Evolutionary conservation across 106 monocot species (phyloP).

Genomic region (Apostasia shenzhenica): DNA sequence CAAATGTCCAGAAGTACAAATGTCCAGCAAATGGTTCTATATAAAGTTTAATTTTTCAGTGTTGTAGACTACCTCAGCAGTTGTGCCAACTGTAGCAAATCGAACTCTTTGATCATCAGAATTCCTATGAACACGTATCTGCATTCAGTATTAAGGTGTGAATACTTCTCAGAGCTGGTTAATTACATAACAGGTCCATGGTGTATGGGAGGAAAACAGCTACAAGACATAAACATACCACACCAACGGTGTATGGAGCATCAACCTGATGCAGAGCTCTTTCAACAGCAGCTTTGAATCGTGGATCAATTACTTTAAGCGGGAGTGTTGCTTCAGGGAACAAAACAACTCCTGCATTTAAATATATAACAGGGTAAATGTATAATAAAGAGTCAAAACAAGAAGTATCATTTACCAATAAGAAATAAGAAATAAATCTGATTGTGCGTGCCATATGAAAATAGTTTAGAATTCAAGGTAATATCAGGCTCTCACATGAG

Average conservation of each 20-base stretch:
- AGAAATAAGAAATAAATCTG: too few species aligned
- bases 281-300: conserved; percentile 57
- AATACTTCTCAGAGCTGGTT: neutral
- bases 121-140: conserved; percentile 48
- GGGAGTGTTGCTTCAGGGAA: conserved; percentile 87
- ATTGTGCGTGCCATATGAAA: too few species aligned
- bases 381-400: too few species aligned
- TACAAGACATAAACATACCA: conserved; percentile 47
- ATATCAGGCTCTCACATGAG: too few species aligned
- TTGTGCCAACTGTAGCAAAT: conserved; percentile 39
- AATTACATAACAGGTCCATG: neutral
- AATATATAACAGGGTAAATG: neutral
- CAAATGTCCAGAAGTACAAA: too few species aligned
- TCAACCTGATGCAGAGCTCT: conserved; percentile 63
- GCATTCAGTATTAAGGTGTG: neutral
- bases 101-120: conserved; percentile 18
- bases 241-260: conserved; percentile 68
- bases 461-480: too few species aligned
- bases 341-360: conserved; percentile 63
- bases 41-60: too few species aligned
- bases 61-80: conserved; percentile 38
- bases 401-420: too few species aligned
- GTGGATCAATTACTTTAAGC: conserved; percentile 59
- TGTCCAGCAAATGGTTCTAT: too few species aligned
- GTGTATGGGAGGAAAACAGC: neutral